Base-by-base conservation (phyloP, 495 filamentous ascomycete species). In the Lasiosphaeria hispida region DNA sequence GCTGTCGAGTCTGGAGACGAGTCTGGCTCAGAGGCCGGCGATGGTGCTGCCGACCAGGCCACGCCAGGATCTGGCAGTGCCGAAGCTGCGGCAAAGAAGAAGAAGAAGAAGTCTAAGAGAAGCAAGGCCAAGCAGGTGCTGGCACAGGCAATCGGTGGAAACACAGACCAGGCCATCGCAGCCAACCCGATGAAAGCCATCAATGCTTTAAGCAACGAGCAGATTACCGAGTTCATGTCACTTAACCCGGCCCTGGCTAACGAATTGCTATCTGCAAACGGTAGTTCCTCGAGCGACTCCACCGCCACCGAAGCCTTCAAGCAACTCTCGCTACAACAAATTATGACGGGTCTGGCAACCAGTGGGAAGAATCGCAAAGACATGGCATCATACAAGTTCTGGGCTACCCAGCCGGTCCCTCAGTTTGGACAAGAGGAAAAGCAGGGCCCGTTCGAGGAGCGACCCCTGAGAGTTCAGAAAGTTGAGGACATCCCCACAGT, bases 311-410 rank as follows among this genome's bases (percentile, higher is more conserved):
- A 91, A 58, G 75, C 83, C 33, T 72, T 97, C 63, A 84, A 83
- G 68, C 84, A 86, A 53, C 76, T 96, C 69, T 86, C 85, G 57
- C 74, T 96, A 10, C 79, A 85, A 52, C 89, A 96, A 48, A 76
- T 96, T 60, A 75, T 96, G 74, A 96, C 92, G 0, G 92, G 92
- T 6, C 75, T 96, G 59, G 80, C 83, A 10, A 71, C 76, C 4
- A 84, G 84, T 39, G 89, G 87, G 4, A 95, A 95, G 80, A 95
- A 95, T 64, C 83, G 85, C 62, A 96, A 96, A 73, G 93, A 97
- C 63, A 96, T 96, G 91, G 92, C 84, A 4, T 87, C 86, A 34
- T 96, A 97, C 80, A 96, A 95, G 72, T 98, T 98, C 73, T 98
- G 94, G 94, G 85, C 89, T 69, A 97, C 94, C 36, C 94, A 98